Evolutionary conservation across 2,329 filamentous ascomycete genomes (phyloP).

Genomic region (Penicillium sp.): DNA sequence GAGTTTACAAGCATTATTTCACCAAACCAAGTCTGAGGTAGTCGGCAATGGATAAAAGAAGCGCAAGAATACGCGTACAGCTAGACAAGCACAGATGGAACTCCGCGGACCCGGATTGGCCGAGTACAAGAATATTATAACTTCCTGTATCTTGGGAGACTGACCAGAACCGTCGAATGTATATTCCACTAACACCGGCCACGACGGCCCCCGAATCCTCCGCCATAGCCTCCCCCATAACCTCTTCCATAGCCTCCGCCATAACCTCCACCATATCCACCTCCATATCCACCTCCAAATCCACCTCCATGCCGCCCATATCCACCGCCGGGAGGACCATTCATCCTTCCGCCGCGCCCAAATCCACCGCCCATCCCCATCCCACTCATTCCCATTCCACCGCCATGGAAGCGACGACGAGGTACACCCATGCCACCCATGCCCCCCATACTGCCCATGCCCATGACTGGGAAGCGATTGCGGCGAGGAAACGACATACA

Average conservation of each 20-base stretch:
- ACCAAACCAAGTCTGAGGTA: background rate
- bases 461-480: conserved; percentile 1
- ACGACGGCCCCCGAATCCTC: background rate
- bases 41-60: background rate
- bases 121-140: background rate
- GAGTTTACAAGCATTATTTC: background rate
- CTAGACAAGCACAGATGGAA: background rate
- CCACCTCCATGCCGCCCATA: conserved; percentile 8
- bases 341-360: conserved; percentile 4
- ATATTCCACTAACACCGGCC: background rate
- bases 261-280: background rate
- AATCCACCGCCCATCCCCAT: conserved; percentile 1
- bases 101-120: background rate
- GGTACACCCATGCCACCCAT: conserved; percentile 5
- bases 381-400: conserved; percentile 11
- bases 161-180: too few relatives aligned
- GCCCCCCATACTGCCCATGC: background rate
- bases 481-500: conserved; percentile 16
- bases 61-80: background rate
- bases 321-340: conserved; percentile 1
- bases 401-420: conserved; percentile 5
- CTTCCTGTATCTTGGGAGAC: background rate
- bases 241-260: background rate
- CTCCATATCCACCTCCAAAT: background rate
- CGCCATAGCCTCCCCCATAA: background rate